These are phyloP conservation scores for Pseudozyma sp. DNA, from an alignment of 1,284 basidiomycete genomes.

Conservation along the genomic window DNA sequence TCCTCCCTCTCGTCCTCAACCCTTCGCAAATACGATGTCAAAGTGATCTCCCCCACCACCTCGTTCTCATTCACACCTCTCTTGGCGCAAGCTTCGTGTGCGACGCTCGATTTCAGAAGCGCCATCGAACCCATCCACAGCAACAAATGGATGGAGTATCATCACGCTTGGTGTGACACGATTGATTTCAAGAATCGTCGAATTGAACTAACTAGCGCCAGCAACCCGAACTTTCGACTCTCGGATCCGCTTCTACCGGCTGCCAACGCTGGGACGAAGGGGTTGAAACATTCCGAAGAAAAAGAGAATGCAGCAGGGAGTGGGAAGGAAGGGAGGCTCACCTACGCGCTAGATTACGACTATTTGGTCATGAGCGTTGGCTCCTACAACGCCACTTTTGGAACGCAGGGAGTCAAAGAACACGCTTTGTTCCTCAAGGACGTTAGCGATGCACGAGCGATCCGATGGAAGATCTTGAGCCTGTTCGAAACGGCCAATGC, in stretches of 20 bases:
- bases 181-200: slow-evolving; percentile 24
- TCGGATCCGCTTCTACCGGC: slow-evolving; percentile 71
- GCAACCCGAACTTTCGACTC: slow-evolving; percentile 70
- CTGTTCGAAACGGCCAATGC: slow-evolving; percentile 81
- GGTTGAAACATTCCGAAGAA: background rate
- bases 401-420: slow-evolving; percentile 70
- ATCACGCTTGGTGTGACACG: slow-evolving; percentile 70
- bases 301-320: background rate
- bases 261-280: too few relatives aligned
- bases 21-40: slow-evolving; percentile 34
- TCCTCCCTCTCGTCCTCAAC: slow-evolving; percentile 19
- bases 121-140: slow-evolving; percentile 81
- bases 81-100: slow-evolving; percentile 69
- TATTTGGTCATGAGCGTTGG: slow-evolving; percentile 87
- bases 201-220: slow-evolving; percentile 30
- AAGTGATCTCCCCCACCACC: slow-evolving; percentile 62
- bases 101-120: slow-evolving; percentile 73
- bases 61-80: slow-evolving; percentile 53
- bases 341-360: slow-evolving; percentile 71
- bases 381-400: slow-evolving; percentile 81
- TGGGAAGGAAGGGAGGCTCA: background rate
- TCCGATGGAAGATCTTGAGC: slow-evolving; percentile 80
- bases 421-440: slow-evolving; percentile 76
- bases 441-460: slow-evolving; percentile 82
- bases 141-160: slow-evolving; percentile 62